A percentile compares a stretch with the other conserved stretches of the same genome.
phyloP scores from a whole-genome alignment of 805 yeast genomes.

The Starmerella bombi region DNA sequence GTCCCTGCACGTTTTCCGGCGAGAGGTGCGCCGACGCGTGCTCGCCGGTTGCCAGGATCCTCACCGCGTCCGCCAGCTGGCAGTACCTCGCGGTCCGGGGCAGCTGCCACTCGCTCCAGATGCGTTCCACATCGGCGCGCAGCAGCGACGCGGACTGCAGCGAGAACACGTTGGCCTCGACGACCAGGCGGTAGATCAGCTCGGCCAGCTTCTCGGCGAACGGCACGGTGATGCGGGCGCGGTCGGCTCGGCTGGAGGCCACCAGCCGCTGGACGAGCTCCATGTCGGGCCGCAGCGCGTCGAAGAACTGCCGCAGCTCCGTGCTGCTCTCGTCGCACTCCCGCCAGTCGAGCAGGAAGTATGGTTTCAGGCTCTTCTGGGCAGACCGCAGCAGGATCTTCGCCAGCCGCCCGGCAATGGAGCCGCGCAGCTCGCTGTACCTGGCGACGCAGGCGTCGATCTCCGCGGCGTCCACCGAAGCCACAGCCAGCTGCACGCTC shows the following conservation, averaged over 20 bases:
- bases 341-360: slow-evolving; percentile 21
- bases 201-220: slow-evolving; percentile 26
- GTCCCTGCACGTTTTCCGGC: slow-evolving; percentile 5
- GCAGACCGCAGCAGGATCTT: slow-evolving; percentile 5
- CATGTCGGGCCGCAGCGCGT: slow-evolving; percentile 13
- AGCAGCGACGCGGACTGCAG: slow-evolving; percentile 29
- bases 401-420: slow-evolving; percentile 7
- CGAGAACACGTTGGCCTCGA: slow-evolving; percentile 31
- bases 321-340: slow-evolving; percentile 15
- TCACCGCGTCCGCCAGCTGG: slow-evolving; percentile 6
- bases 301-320: slow-evolving; percentile 6
- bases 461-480: slow-evolving; percentile 13
- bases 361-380: slow-evolving; percentile 7
- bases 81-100: not conserved
- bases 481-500: slow-evolving; percentile 34
- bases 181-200: slow-evolving; percentile 31
- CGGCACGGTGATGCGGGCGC: slow-evolving; percentile 20
- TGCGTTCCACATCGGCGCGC: slow-evolving; percentile 24
- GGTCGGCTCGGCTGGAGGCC: slow-evolving; percentile 25
- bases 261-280: slow-evolving; percentile 24
- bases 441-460: not conserved
- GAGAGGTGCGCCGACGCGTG: not conserved
- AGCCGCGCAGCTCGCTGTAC: slow-evolving; percentile 8
- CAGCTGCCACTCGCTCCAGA: slow-evolving; percentile 22
- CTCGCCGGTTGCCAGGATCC: slow-evolving; percentile 4